A percentile compares a stretch with the other conserved stretches of the same genome.
Evolutionary conservation across 352 stramenopile species (phyloP).

Genomic region (Globisporangium spinosum): DNA sequence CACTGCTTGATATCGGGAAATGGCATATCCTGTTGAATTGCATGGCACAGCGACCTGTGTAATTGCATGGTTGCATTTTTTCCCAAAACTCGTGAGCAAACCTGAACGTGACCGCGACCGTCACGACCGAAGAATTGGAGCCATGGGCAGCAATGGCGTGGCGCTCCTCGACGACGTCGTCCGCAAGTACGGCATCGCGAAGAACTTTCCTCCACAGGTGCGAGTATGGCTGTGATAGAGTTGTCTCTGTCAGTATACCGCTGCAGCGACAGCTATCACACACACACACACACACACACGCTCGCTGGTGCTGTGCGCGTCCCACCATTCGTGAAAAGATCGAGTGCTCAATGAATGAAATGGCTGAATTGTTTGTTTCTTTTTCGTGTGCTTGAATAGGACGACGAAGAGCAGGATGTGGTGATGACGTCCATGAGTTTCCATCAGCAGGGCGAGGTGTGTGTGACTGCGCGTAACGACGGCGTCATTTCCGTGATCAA

Average conservation of each 20-base stretch:
- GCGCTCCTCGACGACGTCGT: constrained; percentile 58
- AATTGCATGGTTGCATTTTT: constrained; percentile 8
- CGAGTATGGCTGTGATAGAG: neutral
- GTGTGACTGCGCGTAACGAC: constrained; percentile 71
- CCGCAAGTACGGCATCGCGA: constrained; percentile 60
- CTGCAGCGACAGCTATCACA: no score
- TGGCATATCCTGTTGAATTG: neutral
- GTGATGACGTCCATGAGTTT: constrained; percentile 68
- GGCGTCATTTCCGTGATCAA: constrained; percentile 80
- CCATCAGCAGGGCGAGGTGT: constrained; percentile 74
- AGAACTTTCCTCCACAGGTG: constrained; percentile 66
- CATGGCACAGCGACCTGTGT: neutral
- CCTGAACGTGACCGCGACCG: constrained; percentile 9
- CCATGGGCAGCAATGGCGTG: constrained; percentile 23
- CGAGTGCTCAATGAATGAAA: neutral
- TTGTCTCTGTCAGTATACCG: neutral
- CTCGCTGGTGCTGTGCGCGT: neutral
- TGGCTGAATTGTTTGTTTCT: neutral
- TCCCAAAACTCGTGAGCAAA: neutral
- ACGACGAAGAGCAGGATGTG: constrained; percentile 64
- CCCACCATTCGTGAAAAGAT: neutral
- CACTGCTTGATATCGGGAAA: neutral
- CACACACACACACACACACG: no score
- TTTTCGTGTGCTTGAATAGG: constrained; percentile 16
- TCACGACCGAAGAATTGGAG: neutral